Conservation (phyloP, 2,329 filamentous ascomycete genomes). For the Fonsecaea monophora region DNA sequence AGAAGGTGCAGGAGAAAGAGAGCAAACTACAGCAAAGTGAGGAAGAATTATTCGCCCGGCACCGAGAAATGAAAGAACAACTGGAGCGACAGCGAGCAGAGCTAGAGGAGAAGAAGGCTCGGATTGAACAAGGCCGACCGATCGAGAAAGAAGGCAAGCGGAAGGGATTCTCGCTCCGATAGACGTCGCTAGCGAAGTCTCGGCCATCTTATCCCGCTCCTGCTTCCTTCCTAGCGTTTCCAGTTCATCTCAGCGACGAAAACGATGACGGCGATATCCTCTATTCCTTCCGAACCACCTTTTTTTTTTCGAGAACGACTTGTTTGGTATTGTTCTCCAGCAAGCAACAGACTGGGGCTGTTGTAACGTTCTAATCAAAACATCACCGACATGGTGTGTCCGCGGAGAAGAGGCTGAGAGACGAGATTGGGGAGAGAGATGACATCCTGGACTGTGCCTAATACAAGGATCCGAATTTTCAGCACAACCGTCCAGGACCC, state of each 20-base stretch:
- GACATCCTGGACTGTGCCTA: constrained; percentile 39
- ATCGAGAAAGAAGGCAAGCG: constrained; percentile 98
- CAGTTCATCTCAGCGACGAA: constrained; percentile 44
- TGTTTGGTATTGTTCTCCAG: constrained; percentile 27
- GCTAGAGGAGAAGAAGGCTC: constrained; percentile 96
- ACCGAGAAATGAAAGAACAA: constrained; percentile 99
- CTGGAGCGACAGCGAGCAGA: constrained; percentile 92
- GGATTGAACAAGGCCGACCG: constrained; percentile 92
- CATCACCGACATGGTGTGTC: constrained; percentile 30
- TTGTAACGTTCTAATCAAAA: constrained; percentile 35
- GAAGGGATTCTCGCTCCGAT: constrained; percentile 99
- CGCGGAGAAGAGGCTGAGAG: constrained; percentile 12
- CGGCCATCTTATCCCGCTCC: constrained; percentile 30
- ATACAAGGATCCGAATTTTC: constrained; percentile 27
- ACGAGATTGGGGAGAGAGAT: constrained; percentile 14
- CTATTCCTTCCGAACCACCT: constrained; percentile 25
- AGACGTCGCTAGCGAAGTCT: constrained; percentile 51
- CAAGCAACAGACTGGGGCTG: constrained; percentile 40
- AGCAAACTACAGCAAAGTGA: constrained; percentile 99
- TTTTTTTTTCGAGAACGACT: constrained; percentile 27
- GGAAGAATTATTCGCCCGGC: constrained; percentile 95
- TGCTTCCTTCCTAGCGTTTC: constrained; percentile 38
- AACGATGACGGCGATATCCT: constrained; percentile 37
- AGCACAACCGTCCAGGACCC: constrained; percentile 13
- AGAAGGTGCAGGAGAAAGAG: constrained; percentile 99